Evolutionary conservation across 192 early-diverging fungal species (phyloP).

Genomic region (Jimgerdemannia flammicorona): DNA sequence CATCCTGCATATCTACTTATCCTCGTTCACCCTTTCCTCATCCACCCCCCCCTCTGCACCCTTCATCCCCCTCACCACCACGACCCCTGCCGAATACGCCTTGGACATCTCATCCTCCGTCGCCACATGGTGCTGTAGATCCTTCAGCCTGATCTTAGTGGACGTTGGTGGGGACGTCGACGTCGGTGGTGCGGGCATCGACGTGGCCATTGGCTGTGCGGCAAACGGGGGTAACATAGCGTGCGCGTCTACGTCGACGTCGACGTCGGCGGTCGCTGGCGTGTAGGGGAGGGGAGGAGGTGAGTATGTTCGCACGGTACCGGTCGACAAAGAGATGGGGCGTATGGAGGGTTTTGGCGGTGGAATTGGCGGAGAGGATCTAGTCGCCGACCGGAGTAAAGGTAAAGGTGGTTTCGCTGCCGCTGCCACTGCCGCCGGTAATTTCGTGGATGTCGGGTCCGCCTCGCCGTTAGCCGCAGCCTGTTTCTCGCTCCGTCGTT

Average conservation of each 20-base stretch:
- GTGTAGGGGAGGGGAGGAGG: background rate
- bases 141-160: background rate
- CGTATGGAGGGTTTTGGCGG: background rate
- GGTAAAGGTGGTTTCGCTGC: too few species aligned
- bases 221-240: background rate
- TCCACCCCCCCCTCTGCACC: background rate
- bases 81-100: background rate
- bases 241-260: background rate
- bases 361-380: background rate
- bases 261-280: background rate
- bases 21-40: too few species aligned
- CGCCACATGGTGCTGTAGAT: background rate
- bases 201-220: background rate
- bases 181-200: background rate
- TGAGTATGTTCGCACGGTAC: background rate
- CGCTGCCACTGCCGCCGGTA: background rate
- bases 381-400: too few species aligned
- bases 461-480: background rate
- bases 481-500: constrained; percentile 7
- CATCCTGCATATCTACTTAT: too few species aligned
- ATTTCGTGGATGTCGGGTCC: background rate
- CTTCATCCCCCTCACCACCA: background rate
- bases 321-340: background rate
- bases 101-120: background rate
- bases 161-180: background rate